A percentile compares a stretch with the other conserved stretches of the same genome.
Evolutionary conservation across 345 rosid genomes (phyloP).

Genomic region (Rhodomyrtus tomentosa): DNA sequence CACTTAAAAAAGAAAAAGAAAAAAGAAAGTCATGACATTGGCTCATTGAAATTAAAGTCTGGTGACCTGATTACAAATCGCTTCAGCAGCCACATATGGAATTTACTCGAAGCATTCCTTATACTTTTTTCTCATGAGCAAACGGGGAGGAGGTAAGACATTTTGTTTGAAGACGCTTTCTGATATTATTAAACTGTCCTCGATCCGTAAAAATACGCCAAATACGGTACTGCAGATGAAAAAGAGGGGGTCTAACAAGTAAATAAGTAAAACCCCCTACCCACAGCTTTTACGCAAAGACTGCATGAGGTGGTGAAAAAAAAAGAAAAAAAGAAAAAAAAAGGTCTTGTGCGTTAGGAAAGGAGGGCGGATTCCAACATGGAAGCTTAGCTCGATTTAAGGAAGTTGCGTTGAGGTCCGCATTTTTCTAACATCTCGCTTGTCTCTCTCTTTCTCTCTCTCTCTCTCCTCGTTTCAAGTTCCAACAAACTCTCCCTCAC

Average conservation of each 20-base stretch:
- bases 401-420: slow-evolving; percentile 36
- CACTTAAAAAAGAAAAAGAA: not conserved
- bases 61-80: not conserved
- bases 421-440: not conserved
- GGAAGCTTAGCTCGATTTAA: slow-evolving; percentile 14
- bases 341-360: not conserved
- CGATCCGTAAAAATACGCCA: not conserved
- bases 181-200: not conserved
- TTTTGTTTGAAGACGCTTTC: not conserved
- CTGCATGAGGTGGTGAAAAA: slow-evolving; percentile 1
- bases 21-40: accelerated
- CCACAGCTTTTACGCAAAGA: not conserved
- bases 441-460: not conserved
- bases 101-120: not conserved
- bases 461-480: slow-evolving; percentile 17
- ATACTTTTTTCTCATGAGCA: not conserved
- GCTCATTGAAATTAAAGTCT: not conserved
- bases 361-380: slow-evolving; percentile 26
- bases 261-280: not conserved
- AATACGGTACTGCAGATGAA: not conserved
- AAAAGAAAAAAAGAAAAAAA: too few species aligned
- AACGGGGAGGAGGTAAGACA: not conserved
- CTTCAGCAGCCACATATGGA: not conserved
- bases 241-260: not conserved
- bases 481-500: slow-evolving; percentile 24